These are phyloP conservation scores for Penicillium parvum DNA, from an alignment of 495 filamentous ascomycete species.

Conservation along the genomic window DNA sequence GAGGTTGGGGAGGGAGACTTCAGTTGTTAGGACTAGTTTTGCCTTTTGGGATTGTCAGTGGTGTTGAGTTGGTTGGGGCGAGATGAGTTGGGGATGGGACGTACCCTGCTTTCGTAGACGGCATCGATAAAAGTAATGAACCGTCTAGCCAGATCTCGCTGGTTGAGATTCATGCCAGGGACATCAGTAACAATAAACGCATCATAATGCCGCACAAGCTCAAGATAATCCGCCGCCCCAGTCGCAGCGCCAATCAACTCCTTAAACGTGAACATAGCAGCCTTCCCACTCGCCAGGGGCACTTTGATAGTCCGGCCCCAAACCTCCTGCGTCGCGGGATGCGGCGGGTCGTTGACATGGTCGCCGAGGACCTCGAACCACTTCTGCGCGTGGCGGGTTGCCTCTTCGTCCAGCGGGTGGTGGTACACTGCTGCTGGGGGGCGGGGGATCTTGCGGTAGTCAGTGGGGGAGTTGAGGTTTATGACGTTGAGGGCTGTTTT, in stretches of 20 bases:
- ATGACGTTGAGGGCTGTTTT: conserved; percentile 79
- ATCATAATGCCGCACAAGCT: conserved; percentile 85
- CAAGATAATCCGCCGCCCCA: conserved; percentile 90
- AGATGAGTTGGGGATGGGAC: conserved; percentile 11
- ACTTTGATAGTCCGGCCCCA: conserved; percentile 92
- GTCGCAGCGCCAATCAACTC: conserved; percentile 85
- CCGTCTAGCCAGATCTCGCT: conserved; percentile 83
- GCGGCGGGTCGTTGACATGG: conserved; percentile 69
- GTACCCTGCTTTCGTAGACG: conserved; percentile 72
- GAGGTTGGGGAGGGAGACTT: conserved; percentile 74
- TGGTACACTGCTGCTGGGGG: conserved; percentile 91
- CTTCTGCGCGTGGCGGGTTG: conserved; percentile 75
- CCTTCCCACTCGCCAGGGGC: conserved; percentile 79
- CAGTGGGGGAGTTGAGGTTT: conserved; percentile 90
- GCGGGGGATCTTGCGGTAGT: conserved; percentile 94
- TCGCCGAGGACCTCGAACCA: conserved; percentile 96
- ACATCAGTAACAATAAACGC: conserved; percentile 89
- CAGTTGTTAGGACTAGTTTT: conserved; percentile 91
- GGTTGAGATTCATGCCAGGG: conserved; percentile 80
- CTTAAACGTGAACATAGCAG: conserved; percentile 84
- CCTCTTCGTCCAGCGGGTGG: conserved; percentile 75
- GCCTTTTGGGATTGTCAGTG: conserved; percentile 48
- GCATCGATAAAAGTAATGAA: conserved; percentile 99
- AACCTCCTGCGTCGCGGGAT: conserved; percentile 71
- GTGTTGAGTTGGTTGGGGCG: not conserved